Conservation (phyloP, 2,329 filamentous ascomycete genomes). For the Ceratocystis albifundus region DNA sequence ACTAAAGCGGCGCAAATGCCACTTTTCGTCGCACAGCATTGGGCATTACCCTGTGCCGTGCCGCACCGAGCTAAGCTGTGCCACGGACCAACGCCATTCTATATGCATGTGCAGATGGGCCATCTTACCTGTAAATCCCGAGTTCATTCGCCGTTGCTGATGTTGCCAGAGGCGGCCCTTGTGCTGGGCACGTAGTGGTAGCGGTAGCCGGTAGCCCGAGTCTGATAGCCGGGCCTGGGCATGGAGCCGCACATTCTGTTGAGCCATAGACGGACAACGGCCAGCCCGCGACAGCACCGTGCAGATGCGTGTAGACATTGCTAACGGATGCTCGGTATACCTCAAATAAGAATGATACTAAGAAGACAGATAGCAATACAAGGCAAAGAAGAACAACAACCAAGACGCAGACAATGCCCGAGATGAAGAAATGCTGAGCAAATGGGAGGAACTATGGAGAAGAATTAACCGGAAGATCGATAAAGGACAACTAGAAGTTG, state of each 20-base stretch:
- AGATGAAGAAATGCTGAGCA: neutral
- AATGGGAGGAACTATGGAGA: neutral
- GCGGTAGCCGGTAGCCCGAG: neutral
- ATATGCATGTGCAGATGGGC: neutral
- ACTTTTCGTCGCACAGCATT: too few species aligned
- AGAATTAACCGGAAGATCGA: neutral
- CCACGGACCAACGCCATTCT: too few species aligned
- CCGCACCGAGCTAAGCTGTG: neutral
- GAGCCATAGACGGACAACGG: neutral
- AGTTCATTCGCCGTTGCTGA: constrained; percentile 10
- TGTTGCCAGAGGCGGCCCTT: constrained; percentile 9
- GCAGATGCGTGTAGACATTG: constrained; percentile 14
- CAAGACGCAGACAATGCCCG: neutral
- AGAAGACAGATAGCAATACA: neutral
- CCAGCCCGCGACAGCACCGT: constrained; percentile 12
- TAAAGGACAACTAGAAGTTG: neutral
- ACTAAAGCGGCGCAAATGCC: too few species aligned
- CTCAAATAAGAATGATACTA: neutral
- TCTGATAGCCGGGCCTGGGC: neutral
- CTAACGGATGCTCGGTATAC: neutral
- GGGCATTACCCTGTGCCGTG: too few species aligned
- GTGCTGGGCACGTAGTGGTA: neutral
- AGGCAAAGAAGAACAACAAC: neutral
- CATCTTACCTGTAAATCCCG: neutral
- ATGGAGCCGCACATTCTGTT: constrained; percentile 1